phyloP scores from a whole-genome alignment of 2,329 filamentous ascomycete species.

The Clarireedia monteithiana region DNA sequence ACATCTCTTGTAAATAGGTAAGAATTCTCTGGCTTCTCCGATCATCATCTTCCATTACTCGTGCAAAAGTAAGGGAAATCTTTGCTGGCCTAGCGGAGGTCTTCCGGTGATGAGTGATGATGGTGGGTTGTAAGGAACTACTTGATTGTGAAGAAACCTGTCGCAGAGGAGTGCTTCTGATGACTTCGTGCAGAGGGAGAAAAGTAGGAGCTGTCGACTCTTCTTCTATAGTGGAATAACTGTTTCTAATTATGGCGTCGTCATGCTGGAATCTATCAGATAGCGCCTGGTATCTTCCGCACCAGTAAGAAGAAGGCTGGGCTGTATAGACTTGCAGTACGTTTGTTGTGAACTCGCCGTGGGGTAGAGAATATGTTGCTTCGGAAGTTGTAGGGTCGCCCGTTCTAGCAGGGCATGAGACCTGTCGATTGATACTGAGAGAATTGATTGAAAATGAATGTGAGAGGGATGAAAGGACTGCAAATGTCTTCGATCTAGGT shows the following conservation, averaged over 20 bases:
- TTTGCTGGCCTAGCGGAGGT: not conserved
- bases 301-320: conserved; percentile 49
- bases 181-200: not conserved
- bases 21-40: conserved; percentile 38
- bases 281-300: conserved; percentile 50
- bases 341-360: conserved; percentile 11
- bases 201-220: not conserved
- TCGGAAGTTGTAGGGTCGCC: conserved; percentile 10
- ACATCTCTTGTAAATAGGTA: conserved; percentile 38
- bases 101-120: not conserved
- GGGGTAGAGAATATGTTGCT: conserved; percentile 2
- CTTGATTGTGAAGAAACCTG: not conserved
- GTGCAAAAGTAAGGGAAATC: not conserved
- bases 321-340: conserved; percentile 33
- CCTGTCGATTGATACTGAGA: conserved; percentile 8
- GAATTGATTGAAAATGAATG: conserved; percentile 33
- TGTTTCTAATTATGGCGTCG: conserved; percentile 20
- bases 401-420: conserved; percentile 4
- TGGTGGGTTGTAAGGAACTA: not conserved
- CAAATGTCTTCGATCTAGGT: conserved; percentile 40
- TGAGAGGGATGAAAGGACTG: conserved; percentile 38
- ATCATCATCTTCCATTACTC: conserved; percentile 34
- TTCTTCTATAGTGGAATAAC: conserved; percentile 6
- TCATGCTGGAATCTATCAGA: conserved; percentile 46
- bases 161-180: not conserved